Base-by-base conservation (phyloP, 371 early-diverging fungal genomes). In the Capillidium heterosporum region DNA sequence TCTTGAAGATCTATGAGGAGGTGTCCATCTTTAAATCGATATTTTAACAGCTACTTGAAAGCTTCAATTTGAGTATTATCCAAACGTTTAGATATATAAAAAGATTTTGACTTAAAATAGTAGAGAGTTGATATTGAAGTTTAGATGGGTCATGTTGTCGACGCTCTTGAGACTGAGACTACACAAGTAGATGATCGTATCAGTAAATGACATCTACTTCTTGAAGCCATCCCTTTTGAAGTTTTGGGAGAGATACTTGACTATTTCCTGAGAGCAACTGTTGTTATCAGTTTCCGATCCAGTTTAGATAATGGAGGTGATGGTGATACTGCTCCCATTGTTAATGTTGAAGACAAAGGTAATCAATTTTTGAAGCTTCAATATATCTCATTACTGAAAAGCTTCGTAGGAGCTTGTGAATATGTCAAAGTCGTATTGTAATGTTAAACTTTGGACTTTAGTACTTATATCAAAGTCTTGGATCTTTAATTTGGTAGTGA, bases 401-500 rank as follows among this genome's bases (percentile, higher is more conserved):
- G 5, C 5, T 29, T 48, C 13, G 48, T 17, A 48, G 2, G 29
- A 23, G 4, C 21, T 17, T 24, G 8, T 21, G 21, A 24, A 48
- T 27, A 26, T 2, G 7, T 48, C 29, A 10, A 48, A 2, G 5
- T 24, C 24, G 8, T 29, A 48, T 11, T 24, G 29, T 13, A 5
- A 48, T 5, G 8, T 2, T 1, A 48, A 24, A 5, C 27, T 56
- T 0, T 63, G 61, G 8, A 60, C n/a, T n/a, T n/a, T n/a, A n/a
- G n/a, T n/a, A n/a, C n/a, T n/a, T 59, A 53, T 59, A 48, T 67
- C 61, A 57, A 63, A 57, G 26, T 61, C 57, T 29, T 57, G 42
- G 44, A 67, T 35, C 5, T 61, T 63, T 55, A 67, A 67, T 19
- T 61, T 49, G 17, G 73, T 73, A n/a, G 76, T 73, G 5, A 77